phyloP scores from a whole-genome alignment of 2,329 filamentous ascomycete genomes.

The Sclerotinia trifoliorum region DNA sequence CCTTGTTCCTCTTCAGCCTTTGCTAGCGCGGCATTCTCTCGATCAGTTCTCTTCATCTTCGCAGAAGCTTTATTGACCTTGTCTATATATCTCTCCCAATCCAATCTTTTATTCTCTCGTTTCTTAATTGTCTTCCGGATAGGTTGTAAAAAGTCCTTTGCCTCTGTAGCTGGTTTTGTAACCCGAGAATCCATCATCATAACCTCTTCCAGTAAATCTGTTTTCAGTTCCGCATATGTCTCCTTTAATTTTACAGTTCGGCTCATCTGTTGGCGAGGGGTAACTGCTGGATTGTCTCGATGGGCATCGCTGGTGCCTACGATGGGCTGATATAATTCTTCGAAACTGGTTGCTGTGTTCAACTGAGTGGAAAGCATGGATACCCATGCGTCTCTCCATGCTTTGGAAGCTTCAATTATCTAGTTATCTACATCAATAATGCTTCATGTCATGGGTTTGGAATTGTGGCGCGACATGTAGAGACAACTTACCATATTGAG shows the following conservation, averaged over 20 bases:
- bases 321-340: slow-evolving; percentile 74
- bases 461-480: slow-evolving; percentile 1
- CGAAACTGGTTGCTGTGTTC: slow-evolving; percentile 64
- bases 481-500: slow-evolving; percentile 60
- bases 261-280: slow-evolving; percentile 61
- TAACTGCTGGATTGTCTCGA: slow-evolving; percentile 55
- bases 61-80: slow-evolving; percentile 67
- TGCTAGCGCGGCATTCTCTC: slow-evolving; percentile 68
- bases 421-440: slow-evolving; percentile 41
- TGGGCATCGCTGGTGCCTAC: slow-evolving; percentile 61
- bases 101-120: slow-evolving; percentile 75
- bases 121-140: slow-evolving; percentile 84
- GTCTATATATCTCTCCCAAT: slow-evolving; percentile 76
- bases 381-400: slow-evolving; percentile 78
- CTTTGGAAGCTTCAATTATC: slow-evolving; percentile 73
- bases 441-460: not conserved
- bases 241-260: slow-evolving; percentile 64
- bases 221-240: slow-evolving; percentile 68
- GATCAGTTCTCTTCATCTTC: slow-evolving; percentile 67
- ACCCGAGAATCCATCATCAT: slow-evolving; percentile 67
- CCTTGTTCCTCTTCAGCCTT: slow-evolving; percentile 72
- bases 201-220: slow-evolving; percentile 70
- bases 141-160: slow-evolving; percentile 66
- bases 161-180: slow-evolving; percentile 66
- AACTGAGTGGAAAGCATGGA: slow-evolving; percentile 69